Evolutionary conservation across 176 grass and related monocot genomes (phyloP).

Genomic region (Oropetium thomaeum): DNA sequence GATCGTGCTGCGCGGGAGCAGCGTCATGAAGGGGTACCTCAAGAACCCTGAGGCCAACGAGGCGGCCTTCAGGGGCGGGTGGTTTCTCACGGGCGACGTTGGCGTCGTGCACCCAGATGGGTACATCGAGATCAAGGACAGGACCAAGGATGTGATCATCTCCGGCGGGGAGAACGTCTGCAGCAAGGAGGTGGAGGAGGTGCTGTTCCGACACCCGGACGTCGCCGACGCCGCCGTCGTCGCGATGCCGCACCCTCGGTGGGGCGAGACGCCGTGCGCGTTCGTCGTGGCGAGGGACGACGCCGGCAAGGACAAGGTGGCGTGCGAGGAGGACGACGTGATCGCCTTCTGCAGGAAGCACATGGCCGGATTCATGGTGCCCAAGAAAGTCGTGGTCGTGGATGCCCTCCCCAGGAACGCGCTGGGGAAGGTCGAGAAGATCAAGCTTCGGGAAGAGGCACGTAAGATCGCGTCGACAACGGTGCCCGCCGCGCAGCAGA

Average conservation of each 20-base stretch:
- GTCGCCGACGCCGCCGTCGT: conserved; percentile 60
- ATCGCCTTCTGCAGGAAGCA: conserved; percentile 39
- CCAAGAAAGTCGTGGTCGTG: conserved; percentile 59
- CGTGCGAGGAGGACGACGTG: conserved; percentile 44
- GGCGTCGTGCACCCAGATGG: conserved; percentile 74
- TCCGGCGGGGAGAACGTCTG: conserved; percentile 70
- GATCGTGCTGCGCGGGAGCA: conserved; percentile 66
- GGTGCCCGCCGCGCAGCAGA: conserved; percentile 22
- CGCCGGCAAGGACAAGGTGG: conserved; percentile 12
- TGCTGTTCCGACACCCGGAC: conserved; percentile 44
- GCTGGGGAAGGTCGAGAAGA: conserved; percentile 64
- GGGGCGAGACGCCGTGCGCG: conserved; percentile 63
- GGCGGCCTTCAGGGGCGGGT: conserved; percentile 40
- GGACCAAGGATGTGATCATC: conserved; percentile 79
- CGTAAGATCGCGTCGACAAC: not conserved
- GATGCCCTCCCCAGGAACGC: conserved; percentile 45
- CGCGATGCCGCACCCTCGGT: conserved; percentile 56
- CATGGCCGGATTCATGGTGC: conserved; percentile 65
- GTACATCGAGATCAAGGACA: conserved; percentile 84
- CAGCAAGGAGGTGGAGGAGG: conserved; percentile 73
- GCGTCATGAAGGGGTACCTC: conserved; percentile 78
- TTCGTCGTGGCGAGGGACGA: too few relatives aligned
- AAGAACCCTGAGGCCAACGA: conserved; percentile 52
- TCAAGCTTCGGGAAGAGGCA: conserved; percentile 42
- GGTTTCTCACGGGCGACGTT: conserved; percentile 75